Conservation (phyloP, 768 basidiomycete species). For the Hericium erinaceus region DNA sequence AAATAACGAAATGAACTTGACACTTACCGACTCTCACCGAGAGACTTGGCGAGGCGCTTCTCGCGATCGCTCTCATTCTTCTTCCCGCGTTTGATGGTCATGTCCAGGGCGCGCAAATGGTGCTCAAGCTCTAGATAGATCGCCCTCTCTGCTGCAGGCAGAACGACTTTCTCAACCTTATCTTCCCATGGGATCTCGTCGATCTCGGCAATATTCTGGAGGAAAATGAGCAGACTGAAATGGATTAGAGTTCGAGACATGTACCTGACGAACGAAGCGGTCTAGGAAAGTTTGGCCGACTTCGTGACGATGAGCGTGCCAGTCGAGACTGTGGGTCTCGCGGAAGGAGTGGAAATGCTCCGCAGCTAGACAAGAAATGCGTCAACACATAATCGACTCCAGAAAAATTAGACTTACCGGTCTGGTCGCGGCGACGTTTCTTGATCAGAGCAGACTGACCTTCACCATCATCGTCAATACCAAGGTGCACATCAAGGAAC, state of each 20-base stretch:
- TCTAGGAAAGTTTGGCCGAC: constrained; percentile 78
- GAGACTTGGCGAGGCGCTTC: constrained; percentile 74
- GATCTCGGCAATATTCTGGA: constrained; percentile 89
- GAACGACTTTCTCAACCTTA: constrained; percentile 51
- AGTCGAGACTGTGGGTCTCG: constrained; percentile 84
- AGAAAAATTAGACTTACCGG: constrained; percentile 40
- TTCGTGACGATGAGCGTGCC: constrained; percentile 83
- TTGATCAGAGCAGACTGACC: constrained; percentile 67
- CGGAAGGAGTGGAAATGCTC: constrained; percentile 96
- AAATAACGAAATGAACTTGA: neutral
- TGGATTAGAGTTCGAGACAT: constrained; percentile 16
- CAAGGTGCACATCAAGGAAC: constrained; percentile 84
- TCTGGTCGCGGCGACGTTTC: constrained; percentile 76
- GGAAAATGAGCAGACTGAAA: neutral
- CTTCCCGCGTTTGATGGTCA: constrained; percentile 64
- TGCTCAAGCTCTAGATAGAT: constrained; percentile 95
- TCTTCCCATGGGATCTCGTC: constrained; percentile 83
- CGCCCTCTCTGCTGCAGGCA: constrained; percentile 89
- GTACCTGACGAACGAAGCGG: constrained; percentile 76
- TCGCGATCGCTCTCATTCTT: constrained; percentile 73
- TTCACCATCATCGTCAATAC: constrained; percentile 83
- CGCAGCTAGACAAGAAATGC: constrained; percentile 41
- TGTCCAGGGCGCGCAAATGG: constrained; percentile 82
- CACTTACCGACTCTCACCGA: constrained; percentile 70
- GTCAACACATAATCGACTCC: neutral